Evolutionary conservation across 2,329 filamentous ascomycete species (phyloP).

Genomic region (Fusarium devonianum): DNA sequence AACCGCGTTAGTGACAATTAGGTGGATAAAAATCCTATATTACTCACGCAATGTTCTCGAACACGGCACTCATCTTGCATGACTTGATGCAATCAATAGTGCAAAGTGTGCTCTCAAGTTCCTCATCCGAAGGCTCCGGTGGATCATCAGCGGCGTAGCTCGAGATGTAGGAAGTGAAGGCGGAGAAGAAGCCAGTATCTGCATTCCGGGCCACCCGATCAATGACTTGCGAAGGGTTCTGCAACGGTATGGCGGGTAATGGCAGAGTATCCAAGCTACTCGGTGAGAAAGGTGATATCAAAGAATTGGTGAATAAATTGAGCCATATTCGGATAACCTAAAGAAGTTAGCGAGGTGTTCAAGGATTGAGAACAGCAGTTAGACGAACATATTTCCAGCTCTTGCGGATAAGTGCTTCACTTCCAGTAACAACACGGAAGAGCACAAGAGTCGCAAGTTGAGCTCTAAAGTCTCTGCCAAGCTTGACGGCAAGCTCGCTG

Average conservation of each 20-base stretch:
- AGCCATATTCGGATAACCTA: constrained; percentile 90
- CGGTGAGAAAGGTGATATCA: constrained; percentile 82
- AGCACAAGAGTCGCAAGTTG: constrained; percentile 95
- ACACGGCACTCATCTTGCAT: constrained; percentile 82
- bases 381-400: constrained; percentile 83
- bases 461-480: constrained; percentile 91
- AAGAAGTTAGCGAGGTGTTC: constrained; percentile 29
- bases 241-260: constrained; percentile 83
- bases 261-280: constrained; percentile 69
- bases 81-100: constrained; percentile 94
- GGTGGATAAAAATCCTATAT: not conserved
- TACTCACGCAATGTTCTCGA: constrained; percentile 80
- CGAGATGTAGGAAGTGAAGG: constrained; percentile 96
- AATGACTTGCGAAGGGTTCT: constrained; percentile 90
- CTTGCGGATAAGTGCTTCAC: constrained; percentile 76
- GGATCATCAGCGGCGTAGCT: constrained; percentile 98
- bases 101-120: constrained; percentile 92
- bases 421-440: constrained; percentile 88
- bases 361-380: not conserved
- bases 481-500: constrained; percentile 94
- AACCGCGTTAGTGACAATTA: not conserved
- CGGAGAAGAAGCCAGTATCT: constrained; percentile 89
- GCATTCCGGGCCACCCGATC: constrained; percentile 80
- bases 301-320: constrained; percentile 94
- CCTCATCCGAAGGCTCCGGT: constrained; percentile 95